Evolutionary conservation across 495 filamentous ascomycete genomes (phyloP).

Genomic region (Aspergillus taichungensis): DNA sequence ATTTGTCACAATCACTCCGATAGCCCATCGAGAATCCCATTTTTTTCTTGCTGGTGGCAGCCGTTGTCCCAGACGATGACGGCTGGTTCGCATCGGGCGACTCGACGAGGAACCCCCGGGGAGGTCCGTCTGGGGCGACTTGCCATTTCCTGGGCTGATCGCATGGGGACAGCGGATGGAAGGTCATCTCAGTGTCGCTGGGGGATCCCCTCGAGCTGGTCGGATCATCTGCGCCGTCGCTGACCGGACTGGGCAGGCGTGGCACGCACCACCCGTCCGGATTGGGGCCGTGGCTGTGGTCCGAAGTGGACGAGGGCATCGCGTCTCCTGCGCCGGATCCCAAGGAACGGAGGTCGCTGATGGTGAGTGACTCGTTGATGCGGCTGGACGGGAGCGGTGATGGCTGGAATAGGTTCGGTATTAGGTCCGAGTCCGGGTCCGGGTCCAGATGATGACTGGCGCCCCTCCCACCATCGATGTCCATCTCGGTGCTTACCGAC

Average conservation of each 20-base stretch:
- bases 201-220: slow-evolving; percentile 23
- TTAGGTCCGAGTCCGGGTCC: slow-evolving; percentile 2
- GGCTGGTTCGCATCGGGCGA: too few species aligned
- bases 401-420: slow-evolving; percentile 30
- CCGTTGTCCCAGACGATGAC: slow-evolving; percentile 2
- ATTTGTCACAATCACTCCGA: slow-evolving; percentile 80
- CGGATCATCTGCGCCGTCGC: slow-evolving; percentile 51
- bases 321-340: slow-evolving; percentile 37
- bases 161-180: too few species aligned
- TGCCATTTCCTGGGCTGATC: too few species aligned
- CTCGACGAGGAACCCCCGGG: too few species aligned
- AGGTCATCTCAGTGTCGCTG: slow-evolving; percentile 16
- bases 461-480: slow-evolving; percentile 48
- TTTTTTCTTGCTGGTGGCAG: slow-evolving; percentile 46
- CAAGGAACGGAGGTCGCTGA: slow-evolving; percentile 19
- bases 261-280: slow-evolving; percentile 40
- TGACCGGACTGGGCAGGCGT: slow-evolving; percentile 63
- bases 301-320: slow-evolving; percentile 61
- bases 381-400: slow-evolving; percentile 40
- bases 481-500: slow-evolving; percentile 19
- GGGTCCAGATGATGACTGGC: too few species aligned
- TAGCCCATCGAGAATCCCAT: slow-evolving; percentile 74
- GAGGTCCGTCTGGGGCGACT: too few species aligned
- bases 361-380: slow-evolving; percentile 22
- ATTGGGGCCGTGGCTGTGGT: slow-evolving; percentile 18